Evolutionary conservation across 495 filamentous ascomycete genomes (phyloP).

Genomic region (Gamarada debralockiae): DNA sequence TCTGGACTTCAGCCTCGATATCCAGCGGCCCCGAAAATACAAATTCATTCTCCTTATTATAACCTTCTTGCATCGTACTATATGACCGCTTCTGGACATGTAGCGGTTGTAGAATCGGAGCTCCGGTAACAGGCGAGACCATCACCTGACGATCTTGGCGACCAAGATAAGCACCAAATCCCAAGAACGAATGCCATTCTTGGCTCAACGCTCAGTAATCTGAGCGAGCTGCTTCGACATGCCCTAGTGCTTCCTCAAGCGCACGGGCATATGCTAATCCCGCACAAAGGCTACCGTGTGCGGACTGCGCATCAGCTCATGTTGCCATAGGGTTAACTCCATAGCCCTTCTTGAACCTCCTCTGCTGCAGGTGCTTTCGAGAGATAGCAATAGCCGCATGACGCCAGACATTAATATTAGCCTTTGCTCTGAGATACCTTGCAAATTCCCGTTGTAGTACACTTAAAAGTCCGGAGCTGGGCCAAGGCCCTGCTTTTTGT

Average conservation of each 20-base stretch:
- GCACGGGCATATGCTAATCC: neutral
- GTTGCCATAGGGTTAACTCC: neutral
- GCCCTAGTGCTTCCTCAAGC: constrained; percentile 5
- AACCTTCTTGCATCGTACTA: too few species aligned
- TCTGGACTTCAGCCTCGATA: too few species aligned
- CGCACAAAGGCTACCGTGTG: neutral
- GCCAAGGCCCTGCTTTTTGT: neutral
- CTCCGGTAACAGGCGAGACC: too few species aligned
- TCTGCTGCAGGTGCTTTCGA: neutral
- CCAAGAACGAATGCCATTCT: constrained; percentile 7
- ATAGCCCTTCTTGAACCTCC: constrained; percentile 3
- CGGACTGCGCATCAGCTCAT: neutral
- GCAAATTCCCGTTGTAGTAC: neutral
- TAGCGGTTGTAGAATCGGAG: too few species aligned
- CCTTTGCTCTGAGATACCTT: neutral
- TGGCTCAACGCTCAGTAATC: constrained; percentile 1
- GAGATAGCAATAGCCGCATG: constrained; percentile 2
- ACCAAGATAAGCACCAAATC: constrained; percentile 4
- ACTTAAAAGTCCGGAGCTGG: neutral
- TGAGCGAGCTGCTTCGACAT: neutral
- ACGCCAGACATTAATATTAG: neutral
- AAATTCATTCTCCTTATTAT: too few species aligned
- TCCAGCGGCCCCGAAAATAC: too few species aligned
- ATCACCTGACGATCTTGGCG: too few species aligned
- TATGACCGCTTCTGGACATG: too few species aligned